Base-by-base conservation (phyloP, 1,284 basidiomycete genomes). In the Moesziomyces globuligerus region DNA sequence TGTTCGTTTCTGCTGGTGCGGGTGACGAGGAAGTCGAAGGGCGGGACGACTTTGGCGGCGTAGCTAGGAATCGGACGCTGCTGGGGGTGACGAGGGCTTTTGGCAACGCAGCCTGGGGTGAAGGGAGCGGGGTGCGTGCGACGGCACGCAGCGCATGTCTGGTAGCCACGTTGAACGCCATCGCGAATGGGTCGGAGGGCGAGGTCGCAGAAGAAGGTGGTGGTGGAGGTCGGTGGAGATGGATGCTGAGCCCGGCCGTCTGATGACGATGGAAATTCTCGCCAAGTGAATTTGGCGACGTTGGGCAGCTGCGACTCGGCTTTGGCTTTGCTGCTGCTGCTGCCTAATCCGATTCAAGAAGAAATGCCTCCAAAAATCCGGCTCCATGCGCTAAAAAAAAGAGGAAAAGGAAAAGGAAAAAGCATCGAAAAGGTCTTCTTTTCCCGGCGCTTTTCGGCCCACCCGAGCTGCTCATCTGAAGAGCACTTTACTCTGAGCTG, bases 41-140 rank as follows among this genome's bases (percentile, higher is more conserved):
- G 23, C 23, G 36, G 3, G 48, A 41, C 15, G 61, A 59, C 5
- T 40, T 13, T n/a, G 64, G 42, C 26, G 61, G 49, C n/a, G 64
- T 67, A 7, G 57, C 57, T 11, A 67, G 65, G 48, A 61, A 61
- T 24, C 65, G 57, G 21, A 61, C 26, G 25, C 53, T 46, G 24
- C 29, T 32, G 20, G 55, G 51, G 7, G 53, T 29, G 21, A 44
- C 9, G 24, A 49, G 8, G 17, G 37, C 10, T 34, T 39, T n/a
- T 6, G 32, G 26, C 36, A 57, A 40, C 5, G 58, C 21, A 0
- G 36, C 17, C 6, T 43, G 44, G 40, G 40, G 40, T 26, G 48
- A 29, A 20, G 57, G 25, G 4, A 44, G 29, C 7, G 41, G 18
- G 11, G 57, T 37, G 17, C 53, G 46, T 32, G 65, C 45, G 18